These are phyloP conservation scores for Gleditsia sinensis DNA, from an alignment of 306 rosid species.

Conservation along the genomic window DNA sequence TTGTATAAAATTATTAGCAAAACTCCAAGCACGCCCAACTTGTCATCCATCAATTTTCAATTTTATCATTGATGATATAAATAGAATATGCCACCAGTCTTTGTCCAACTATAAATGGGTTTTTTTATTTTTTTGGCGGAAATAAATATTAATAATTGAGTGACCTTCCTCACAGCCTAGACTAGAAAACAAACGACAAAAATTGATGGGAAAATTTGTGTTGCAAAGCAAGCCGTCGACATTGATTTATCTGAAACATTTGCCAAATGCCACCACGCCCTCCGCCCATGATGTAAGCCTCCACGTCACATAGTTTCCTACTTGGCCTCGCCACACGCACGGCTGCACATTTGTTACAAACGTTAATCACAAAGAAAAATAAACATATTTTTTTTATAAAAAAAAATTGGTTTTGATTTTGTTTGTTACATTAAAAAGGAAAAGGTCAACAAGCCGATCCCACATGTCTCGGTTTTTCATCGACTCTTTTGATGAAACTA, in stretches of 20 bases:
- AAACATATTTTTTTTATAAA: too few relatives aligned
- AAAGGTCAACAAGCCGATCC: slow-evolving; percentile 40
- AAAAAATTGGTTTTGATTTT: too few relatives aligned
- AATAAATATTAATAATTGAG: not conserved
- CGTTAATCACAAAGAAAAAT: not conserved
- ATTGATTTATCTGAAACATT: not conserved
- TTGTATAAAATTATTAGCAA: too few relatives aligned
- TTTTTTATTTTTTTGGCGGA: not conserved
- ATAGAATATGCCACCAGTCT: slow-evolving; percentile 1
- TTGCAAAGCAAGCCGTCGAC: not conserved
- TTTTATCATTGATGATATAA: not conserved
- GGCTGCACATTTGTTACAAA: not conserved
- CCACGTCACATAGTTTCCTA: not conserved
- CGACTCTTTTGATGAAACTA: slow-evolving; percentile 17
- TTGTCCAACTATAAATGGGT: not conserved
- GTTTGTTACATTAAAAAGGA: too few relatives aligned
- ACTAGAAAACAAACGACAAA: not conserved
- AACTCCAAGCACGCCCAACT: too few relatives aligned
- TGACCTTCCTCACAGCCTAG: slow-evolving; percentile 21
- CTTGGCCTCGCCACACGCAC: slow-evolving; percentile 8
- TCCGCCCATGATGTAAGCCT: not conserved
- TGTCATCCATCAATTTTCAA: not conserved
- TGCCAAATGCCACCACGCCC: slow-evolving; percentile 24
- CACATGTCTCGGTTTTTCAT: slow-evolving; percentile 36
- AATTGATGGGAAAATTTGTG: not conserved